phyloP scores from a whole-genome alignment of 148 eudicot species.

The Amaranthus hypochondriacus region DNA sequence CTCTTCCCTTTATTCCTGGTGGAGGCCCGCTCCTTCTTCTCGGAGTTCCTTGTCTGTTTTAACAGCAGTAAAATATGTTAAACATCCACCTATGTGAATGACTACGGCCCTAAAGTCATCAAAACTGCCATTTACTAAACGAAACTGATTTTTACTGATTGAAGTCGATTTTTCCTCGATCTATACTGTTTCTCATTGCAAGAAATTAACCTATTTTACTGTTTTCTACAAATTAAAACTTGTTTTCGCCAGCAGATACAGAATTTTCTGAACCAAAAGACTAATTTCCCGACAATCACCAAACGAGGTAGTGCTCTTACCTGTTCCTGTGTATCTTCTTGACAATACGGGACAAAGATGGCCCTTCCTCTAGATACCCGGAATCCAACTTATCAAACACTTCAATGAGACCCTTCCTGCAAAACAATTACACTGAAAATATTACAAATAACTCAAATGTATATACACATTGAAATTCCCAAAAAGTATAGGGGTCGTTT shows the following conservation, averaged over 20 bases:
- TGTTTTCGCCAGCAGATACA: too few relatives aligned
- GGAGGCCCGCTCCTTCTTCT: conserved; percentile 69
- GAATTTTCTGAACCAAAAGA: too few relatives aligned
- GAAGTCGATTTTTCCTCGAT: too few relatives aligned
- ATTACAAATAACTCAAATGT: not conserved
- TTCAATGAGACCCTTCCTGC: conserved; percentile 77
- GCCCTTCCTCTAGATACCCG: conserved; percentile 46
- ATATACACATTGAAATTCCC: too few relatives aligned
- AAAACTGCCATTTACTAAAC: too few relatives aligned
- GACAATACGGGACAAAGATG: conserved; percentile 46
- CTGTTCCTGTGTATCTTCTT: conserved; percentile 62
- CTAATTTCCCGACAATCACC: not conserved
- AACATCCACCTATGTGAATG: not conserved
- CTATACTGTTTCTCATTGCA: too few relatives aligned
- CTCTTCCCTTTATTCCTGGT: conserved; percentile 73
- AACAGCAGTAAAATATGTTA: not conserved
- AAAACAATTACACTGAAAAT: conserved; percentile 15
- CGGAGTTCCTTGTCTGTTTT: conserved; percentile 72
- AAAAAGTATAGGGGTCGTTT: not conserved
- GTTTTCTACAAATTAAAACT: too few relatives aligned
- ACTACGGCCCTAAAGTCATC: too few relatives aligned
- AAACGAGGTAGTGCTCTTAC: conserved; percentile 24
- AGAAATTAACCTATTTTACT: too few relatives aligned
- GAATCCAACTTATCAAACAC: conserved; percentile 66
- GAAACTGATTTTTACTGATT: too few relatives aligned